phyloP scores from a whole-genome alignment of 495 filamentous ascomycete species.

The Penicillium longicatenatum region DNA sequence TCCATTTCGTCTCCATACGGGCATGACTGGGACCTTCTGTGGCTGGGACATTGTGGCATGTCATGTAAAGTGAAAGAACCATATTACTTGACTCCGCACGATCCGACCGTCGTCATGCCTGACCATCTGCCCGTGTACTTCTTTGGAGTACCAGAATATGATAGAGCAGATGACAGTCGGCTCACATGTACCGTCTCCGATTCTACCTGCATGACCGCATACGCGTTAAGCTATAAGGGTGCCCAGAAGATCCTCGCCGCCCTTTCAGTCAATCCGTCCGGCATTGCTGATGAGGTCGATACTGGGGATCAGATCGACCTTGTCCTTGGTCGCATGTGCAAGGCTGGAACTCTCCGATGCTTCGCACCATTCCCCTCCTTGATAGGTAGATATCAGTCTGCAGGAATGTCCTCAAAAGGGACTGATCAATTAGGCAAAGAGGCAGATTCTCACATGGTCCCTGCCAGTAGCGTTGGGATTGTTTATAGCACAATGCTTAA shows the following conservation, averaged over 20 bases:
- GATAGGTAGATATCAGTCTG: conserved; percentile 47
- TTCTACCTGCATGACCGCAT: conserved; percentile 55
- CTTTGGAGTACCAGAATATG: conserved; percentile 20
- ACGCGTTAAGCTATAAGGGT: conserved; percentile 54
- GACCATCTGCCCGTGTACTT: conserved; percentile 24
- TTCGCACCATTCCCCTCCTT: conserved; percentile 49
- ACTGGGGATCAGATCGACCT: conserved; percentile 48
- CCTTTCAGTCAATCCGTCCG: conserved; percentile 42
- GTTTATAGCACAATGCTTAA: conserved; percentile 16
- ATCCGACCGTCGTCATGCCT: conserved; percentile 22
- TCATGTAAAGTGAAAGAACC: conserved; percentile 19
- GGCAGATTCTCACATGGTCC: conserved; percentile 16
- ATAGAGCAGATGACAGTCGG: conserved; percentile 42
- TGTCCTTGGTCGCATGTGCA: conserved; percentile 51
- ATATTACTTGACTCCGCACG: conserved; percentile 20
- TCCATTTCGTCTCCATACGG: conserved; percentile 52
- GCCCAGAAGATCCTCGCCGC: conserved; percentile 52
- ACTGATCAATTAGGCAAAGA: conserved; percentile 46
- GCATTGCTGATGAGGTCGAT: conserved; percentile 24
- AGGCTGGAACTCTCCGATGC: conserved; percentile 40
- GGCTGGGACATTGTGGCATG: conserved; percentile 53
- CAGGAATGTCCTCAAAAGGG: conserved; percentile 37
- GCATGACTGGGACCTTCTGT: conserved; percentile 56
- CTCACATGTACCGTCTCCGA: conserved; percentile 46
- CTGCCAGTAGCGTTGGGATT: conserved; percentile 12